phyloP scores from a whole-genome alignment of 192 early-diverging fungal species.

The Entrophospora sp. region DNA sequence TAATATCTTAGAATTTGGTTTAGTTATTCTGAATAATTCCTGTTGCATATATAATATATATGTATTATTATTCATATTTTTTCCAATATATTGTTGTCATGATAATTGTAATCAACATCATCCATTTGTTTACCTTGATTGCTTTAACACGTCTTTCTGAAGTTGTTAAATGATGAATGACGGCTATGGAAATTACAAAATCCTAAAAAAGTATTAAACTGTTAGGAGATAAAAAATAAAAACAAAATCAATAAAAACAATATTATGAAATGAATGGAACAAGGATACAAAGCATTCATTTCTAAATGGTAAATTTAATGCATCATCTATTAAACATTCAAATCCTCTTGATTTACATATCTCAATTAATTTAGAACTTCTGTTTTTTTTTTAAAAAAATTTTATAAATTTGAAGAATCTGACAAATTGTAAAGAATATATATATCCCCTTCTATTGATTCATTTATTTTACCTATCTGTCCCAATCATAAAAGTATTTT shows the following conservation, averaged over 20 bases:
- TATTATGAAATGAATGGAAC: too few species aligned
- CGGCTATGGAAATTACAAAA: slow-evolving; percentile 92
- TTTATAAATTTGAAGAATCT: too few species aligned
- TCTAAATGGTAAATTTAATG: slow-evolving; percentile 67
- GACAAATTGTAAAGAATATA: too few species aligned
- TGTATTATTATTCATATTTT: neutral
- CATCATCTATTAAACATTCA: slow-evolving; percentile 80
- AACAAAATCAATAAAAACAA: too few species aligned
- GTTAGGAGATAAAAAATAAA: too few species aligned
- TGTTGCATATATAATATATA: slow-evolving; percentile 15
- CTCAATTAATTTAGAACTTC: slow-evolving; percentile 68
- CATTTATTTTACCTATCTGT: slow-evolving; percentile 86
- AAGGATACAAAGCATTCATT: slow-evolving; percentile 56
- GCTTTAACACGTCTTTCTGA: slow-evolving; percentile 64
- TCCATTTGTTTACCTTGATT: slow-evolving; percentile 48
- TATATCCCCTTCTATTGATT: too few species aligned
- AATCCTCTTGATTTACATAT: slow-evolving; percentile 65
- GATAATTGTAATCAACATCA: neutral
- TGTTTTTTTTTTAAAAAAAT: slow-evolving; percentile 17
- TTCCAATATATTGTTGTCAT: neutral
- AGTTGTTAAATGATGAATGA: slow-evolving; percentile 88
- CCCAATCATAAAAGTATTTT: slow-evolving; percentile 70
- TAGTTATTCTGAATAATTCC: slow-evolving; percentile 73
- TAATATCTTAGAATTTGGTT: slow-evolving; percentile 58
- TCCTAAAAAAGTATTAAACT: slow-evolving; percentile 48